A percentile compares a stretch with the other conserved stretches of the same genome.
Evolutionary conservation across 495 filamentous ascomycete species (phyloP).

Genomic region (Saxophila tyrrhenica): DNA sequence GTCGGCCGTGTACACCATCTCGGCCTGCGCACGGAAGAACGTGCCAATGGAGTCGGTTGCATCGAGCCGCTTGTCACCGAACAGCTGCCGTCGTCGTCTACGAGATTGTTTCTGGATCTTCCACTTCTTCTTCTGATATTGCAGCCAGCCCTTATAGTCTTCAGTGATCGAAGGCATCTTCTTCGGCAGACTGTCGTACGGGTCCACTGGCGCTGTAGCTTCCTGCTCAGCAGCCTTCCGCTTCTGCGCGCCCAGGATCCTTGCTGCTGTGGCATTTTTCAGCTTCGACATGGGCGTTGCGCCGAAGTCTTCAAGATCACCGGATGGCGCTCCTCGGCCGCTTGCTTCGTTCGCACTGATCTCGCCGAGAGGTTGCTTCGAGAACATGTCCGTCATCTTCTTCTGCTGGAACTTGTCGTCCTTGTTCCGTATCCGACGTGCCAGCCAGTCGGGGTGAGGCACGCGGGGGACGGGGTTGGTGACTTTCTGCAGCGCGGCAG

Average conservation of each 20-base stretch:
- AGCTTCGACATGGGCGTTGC: conserved; percentile 39
- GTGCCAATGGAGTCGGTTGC: conserved; percentile 65
- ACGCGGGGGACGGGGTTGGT: conserved; percentile 89
- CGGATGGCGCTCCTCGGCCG: conserved; percentile 38
- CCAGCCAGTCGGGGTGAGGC: conserved; percentile 91
- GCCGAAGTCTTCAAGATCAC: conserved; percentile 81
- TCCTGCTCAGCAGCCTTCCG: conserved; percentile 60
- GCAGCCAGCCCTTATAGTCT: conserved; percentile 79
- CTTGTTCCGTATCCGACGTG: conserved; percentile 81
- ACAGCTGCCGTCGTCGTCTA: conserved; percentile 76
- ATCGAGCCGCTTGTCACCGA: conserved; percentile 68
- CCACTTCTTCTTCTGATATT: conserved; percentile 98
- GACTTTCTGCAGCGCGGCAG: conserved; percentile 88
- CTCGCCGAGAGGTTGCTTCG: conserved; percentile 62
- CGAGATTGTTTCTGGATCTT: conserved; percentile 93
- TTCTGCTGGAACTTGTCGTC: conserved; percentile 97
- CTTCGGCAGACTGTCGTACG: conserved; percentile 72
- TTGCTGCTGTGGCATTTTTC: conserved; percentile 55
- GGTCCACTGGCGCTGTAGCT: conserved; percentile 49
- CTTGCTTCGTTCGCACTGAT: conserved; percentile 57
- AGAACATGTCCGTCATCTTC: conserved; percentile 93
- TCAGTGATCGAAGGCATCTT: conserved; percentile 77
- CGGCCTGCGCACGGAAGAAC: conserved; percentile 83
- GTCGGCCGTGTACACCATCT: conserved; percentile 74
- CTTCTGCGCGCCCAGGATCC: conserved; percentile 55